phyloP scores from a whole-genome alignment of 1,139 yeast species.

The Nakaseomyces nivariensis region DNA sequence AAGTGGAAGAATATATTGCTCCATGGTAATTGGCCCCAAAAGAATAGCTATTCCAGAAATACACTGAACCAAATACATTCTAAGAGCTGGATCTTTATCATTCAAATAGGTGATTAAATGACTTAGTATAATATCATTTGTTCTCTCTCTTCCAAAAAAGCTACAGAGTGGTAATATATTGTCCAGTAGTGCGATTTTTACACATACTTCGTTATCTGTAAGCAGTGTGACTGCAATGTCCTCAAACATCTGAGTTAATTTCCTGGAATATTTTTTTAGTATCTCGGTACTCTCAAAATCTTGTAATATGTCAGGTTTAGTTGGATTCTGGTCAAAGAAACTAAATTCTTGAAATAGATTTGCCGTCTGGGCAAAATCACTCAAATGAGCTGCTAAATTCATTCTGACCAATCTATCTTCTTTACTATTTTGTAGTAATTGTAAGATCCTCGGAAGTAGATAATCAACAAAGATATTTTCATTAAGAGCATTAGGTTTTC shows the following conservation, averaged over 20 bases:
- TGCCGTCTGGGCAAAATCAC: conserved; percentile 56
- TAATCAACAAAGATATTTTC: conserved; percentile 72
- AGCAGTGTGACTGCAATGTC: conserved; percentile 53
- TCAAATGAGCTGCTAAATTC: conserved; percentile 63
- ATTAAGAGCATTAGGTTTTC: conserved; percentile 66
- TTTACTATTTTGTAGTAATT: conserved; percentile 33
- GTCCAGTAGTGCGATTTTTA: conserved; percentile 57
- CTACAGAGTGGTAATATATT: conserved; percentile 68
- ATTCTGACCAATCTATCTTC: conserved; percentile 45
- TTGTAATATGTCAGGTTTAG: conserved; percentile 4
- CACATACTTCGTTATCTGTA: conserved; percentile 58
- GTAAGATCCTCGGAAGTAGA: conserved; percentile 58
- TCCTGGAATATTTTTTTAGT: conserved; percentile 15
- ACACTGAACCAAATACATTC: conserved; percentile 64
- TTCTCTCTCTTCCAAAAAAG: conserved; percentile 76
- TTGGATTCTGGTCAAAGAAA: conserved; percentile 39
- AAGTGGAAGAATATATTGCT: conserved; percentile 79
- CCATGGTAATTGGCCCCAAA: conserved; percentile 73
- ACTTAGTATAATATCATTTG: conserved; percentile 79
- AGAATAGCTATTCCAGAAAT: conserved; percentile 70
- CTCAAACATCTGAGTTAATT: conserved; percentile 41
- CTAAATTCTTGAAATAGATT: conserved; percentile 59
- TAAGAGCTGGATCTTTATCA: conserved; percentile 58
- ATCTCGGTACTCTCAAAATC: conserved; percentile 25
- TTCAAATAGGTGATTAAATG: conserved; percentile 87